A percentile compares a stretch with the other conserved stretches of the same genome.
Evolutionary conservation across 441 rosid species (phyloP).

Genomic region (Jatropha multifida): DNA sequence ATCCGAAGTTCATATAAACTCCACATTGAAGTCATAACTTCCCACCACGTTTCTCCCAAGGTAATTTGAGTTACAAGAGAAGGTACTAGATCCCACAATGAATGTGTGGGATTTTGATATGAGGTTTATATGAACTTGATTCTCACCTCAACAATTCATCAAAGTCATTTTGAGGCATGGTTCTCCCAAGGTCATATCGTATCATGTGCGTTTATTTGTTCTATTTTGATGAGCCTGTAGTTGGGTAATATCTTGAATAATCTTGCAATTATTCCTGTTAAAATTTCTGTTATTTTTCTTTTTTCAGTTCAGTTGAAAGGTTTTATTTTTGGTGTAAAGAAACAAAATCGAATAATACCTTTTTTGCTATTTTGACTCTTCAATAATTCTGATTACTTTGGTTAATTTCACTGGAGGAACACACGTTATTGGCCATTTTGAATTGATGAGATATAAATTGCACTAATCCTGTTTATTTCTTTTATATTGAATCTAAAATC

Average conservation of each 20-base stretch:
- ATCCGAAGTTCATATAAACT: too few relatives aligned
- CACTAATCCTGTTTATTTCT: too few relatives aligned
- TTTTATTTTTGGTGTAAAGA: background rate
- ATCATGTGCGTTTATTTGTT: background rate
- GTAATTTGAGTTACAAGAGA: too few relatives aligned
- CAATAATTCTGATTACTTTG: background rate
- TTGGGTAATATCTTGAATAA: background rate
- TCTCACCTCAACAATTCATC: too few relatives aligned
- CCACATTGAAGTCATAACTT: too few relatives aligned
- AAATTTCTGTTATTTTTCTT: background rate
- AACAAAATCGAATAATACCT: background rate
- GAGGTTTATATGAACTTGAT: too few relatives aligned
- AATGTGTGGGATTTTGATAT: too few relatives aligned
- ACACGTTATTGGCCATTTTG: background rate
- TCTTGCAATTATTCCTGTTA: background rate
- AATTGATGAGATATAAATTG: background rate
- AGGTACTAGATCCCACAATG: too few relatives aligned
- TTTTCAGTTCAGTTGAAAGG: constrained; percentile 3
- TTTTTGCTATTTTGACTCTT: background rate
- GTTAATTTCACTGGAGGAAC: background rate
- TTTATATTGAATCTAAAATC: background rate
- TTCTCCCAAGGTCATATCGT: background rate
- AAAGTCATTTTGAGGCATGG: too few relatives aligned
- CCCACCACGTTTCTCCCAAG: too few relatives aligned
- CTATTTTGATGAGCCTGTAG: background rate